Base-by-base conservation (phyloP, 495 filamentous ascomycete genomes). In the Tuber umbilicatum region DNA sequence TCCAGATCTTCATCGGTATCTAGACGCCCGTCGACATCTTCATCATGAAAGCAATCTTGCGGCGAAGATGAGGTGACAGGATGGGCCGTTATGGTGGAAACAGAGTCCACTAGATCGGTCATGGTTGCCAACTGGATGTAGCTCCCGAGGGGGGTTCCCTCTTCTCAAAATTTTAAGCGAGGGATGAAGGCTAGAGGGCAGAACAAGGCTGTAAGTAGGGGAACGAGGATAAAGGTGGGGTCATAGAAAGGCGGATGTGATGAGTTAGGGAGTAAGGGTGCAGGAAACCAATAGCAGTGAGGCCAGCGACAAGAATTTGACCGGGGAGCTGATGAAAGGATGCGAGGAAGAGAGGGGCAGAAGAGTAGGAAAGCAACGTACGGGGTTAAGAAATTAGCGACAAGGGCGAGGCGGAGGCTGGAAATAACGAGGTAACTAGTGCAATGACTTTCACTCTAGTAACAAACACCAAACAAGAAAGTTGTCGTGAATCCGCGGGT, bases 1-100 rank as follows among this genome's bases (percentile, higher is more conserved):
- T 78, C 68, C 39, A 77, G 76, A 23, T 77, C 77, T 35, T 79
- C 75, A 42, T 79, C 77, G 69, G 77, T 79, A 70, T 79, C 77
- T 43, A 72, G 75, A 40, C 72, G 76, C 37, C 55, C 55, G 4
- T 79, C 77, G 39, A 71, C 43, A 50, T 79, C 77, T 37, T 75
- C 77, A 72, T 78, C 77, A n/a, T 35, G 55, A 64, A 78, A 78
- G 50, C 76, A 74, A n/a, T 38, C 43, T 21, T 70, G 72, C 16
- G 72, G 74, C 14, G 55, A 64, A 64, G 55, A 10, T 16, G 55
- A 64, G 50, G 50, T 19, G 73, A 68, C 42, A 64, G 45, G 27
- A 64, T 64, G 12, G 31, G 27, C 12, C 16, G 12, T 17, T 64
- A 14, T 0, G 2, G 55, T 35, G 55, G 55, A 64, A 64, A 35